Base-by-base conservation (phyloP, 2,329 filamentous ascomycete species). In the Trichoderma breve region DNA sequence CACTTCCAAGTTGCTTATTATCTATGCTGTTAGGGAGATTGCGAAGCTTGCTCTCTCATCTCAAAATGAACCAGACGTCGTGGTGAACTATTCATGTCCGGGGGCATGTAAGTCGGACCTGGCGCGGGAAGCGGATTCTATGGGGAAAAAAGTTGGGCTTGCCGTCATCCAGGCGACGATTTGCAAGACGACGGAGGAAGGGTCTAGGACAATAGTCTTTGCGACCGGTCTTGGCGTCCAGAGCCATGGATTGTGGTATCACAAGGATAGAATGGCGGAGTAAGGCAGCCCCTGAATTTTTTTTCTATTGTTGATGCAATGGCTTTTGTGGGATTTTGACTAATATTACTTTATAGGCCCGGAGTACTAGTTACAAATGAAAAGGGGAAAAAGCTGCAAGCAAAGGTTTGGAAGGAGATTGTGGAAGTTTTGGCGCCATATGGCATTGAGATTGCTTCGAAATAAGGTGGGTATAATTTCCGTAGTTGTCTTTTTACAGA, bases 151-250 rank as follows among this genome's bases (percentile, higher is more conserved):
- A 3, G 15, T 58, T 26, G 34, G 43, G 26, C 34, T 62, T 26
- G 63, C 39, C 12, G 15, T 72, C 12, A 32, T 69, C 6, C 55
- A 60, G 18, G 64, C 43, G 51, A 61, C 55, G 26, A 55, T 57
- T 51, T 62, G 70, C 64, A 62, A 69, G 53, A 55, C 64, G 21
- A 62, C 65, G 8, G 55, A 71, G 3, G 36, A 69, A 39, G 65
- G 64, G 2, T 61, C 55, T 15, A 68, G 55, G 30, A 51, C 55
- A 4, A 26, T 72, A 8, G 64, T 60, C 15, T 61, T 61, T 53
- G 39, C 30, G 28, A 69, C n/a, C 12, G 34, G 63, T 2, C 55
- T 68, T 36, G 70, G 28, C 14, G 36, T 15, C 14, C 36, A 69
- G 21, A 69, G 70, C 7, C 55, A 69, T 34, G 64, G 55, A 26